Conservation (phyloP, 2,329 filamentous ascomycete species). For the Monosporascus cannonballus region DNA sequence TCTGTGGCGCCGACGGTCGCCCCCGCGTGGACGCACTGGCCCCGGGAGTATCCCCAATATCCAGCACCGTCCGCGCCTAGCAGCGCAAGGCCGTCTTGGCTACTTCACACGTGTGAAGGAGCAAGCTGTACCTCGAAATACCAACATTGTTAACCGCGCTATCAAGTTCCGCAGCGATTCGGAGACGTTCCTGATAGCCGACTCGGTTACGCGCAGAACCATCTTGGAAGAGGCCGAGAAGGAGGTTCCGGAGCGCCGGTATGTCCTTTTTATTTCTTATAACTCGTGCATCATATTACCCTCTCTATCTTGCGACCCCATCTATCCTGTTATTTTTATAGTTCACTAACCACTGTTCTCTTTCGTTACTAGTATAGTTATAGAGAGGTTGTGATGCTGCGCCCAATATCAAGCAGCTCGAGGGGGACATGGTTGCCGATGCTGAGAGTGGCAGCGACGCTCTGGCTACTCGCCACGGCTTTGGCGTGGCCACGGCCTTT, state of each 20-base stretch:
- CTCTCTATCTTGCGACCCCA: no score
- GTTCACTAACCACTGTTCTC: not conserved
- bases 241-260: conserved; percentile 12
- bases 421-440: no score
- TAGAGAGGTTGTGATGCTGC: no score
- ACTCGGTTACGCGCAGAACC: not conserved
- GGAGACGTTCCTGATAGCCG: conserved; percentile 8
- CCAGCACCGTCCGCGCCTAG: conserved; percentile 67
- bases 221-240: conserved; percentile 10
- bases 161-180: conserved; percentile 59
- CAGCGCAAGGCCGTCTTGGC: conserved; percentile 50
- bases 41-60: conserved; percentile 87
- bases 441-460: no score
- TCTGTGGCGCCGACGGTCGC: conserved; percentile 50
- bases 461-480: conserved; percentile 55
- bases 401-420: no score
- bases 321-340: no score
- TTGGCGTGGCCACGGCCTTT: conserved; percentile 72
- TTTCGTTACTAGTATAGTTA: not conserved
- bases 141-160: conserved; percentile 78
- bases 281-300: no score
- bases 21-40: conserved; percentile 66
- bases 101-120: conserved; percentile 10
- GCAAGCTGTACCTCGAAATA: conserved; percentile 12
- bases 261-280: not conserved